Evolutionary conservation across 352 stramenopile species (phyloP).

Genomic region (Globisporangium takayamanum): DNA sequence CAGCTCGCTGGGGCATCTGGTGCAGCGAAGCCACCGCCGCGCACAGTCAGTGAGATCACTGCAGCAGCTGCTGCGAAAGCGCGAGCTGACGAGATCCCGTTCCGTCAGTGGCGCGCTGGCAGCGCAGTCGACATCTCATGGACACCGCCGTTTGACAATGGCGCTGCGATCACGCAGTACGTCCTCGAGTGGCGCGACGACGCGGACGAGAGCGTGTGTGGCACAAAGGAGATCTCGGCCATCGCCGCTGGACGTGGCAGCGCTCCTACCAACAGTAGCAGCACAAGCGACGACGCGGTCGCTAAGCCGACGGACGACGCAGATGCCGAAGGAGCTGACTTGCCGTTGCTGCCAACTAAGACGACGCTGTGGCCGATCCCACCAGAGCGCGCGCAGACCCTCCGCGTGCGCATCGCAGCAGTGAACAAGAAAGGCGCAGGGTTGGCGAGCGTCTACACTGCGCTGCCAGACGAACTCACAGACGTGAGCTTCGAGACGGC

Average conservation of each 20-base stretch:
- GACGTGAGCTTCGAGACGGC: constrained; percentile 57
- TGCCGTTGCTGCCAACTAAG: constrained; percentile 19
- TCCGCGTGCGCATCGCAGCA: constrained; percentile 50
- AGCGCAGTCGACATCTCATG: constrained; percentile 69
- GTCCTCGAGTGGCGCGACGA: constrained; percentile 67
- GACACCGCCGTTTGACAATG: constrained; percentile 60
- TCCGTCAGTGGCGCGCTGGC: constrained; percentile 57
- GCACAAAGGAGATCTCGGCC: constrained; percentile 8
- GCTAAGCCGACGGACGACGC: not conserved
- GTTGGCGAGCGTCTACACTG: constrained; percentile 45
- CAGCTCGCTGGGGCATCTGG: not conserved
- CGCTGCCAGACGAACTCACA: constrained; percentile 38
- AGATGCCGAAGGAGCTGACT: no score
- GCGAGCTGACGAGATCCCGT: constrained; percentile 35
- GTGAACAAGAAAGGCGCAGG: constrained; percentile 58
- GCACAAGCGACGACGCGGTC: not conserved
- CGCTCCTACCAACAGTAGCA: no score
- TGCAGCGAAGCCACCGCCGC: constrained; percentile 9
- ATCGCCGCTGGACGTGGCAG: not conserved
- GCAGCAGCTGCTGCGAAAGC: constrained; percentile 34
- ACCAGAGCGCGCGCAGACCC: constrained; percentile 26
- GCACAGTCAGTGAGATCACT: constrained; percentile 38
- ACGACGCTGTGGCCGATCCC: constrained; percentile 70
- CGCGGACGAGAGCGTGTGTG: constrained; percentile 20
- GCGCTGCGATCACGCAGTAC: constrained; percentile 54